Evolutionary conservation across 2,329 filamentous ascomycete species (phyloP), one percentile per base, ranked within the genome.

Genomic region (Fusarium compactum): DNA sequence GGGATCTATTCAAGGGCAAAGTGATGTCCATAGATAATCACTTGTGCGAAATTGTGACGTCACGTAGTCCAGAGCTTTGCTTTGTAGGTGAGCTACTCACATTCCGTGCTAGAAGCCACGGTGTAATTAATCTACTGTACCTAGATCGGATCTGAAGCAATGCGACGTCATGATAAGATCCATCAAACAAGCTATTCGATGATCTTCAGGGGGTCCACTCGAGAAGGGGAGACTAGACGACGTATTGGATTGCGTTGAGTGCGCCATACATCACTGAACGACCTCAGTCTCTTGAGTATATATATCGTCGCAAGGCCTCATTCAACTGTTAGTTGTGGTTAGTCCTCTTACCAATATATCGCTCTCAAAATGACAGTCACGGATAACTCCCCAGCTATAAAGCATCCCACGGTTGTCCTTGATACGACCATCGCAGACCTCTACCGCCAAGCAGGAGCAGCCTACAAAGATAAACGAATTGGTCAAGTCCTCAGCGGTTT

Each of bases 381-480:
- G 9, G 32, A 38, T 18, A 38, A 11, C 5, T 38, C 9, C 5
- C 0, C 16, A 38, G 38, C 47, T 45, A 46, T 46, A 20, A 41
- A 53, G 44, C 70, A 79, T n/a, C 79, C 79, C 8, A 76, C 64
- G 2, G 71, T 81, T 45, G 76, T 58, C 14, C 74, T 81, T 10
- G 78, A 80, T 62, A 78, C 74, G 2, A 81, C 80, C 16, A 71
- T 81, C 30, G 68, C 76, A 12, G 77, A 81, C 18, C 77, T 81
- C 25, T 81, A 80, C 61, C 65, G 64, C 16, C 72, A 68, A 15
- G 76, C 74, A 2, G 70, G 69, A n/a, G 63, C 74, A 8, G 46
- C 52, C 8, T 69, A 61, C 5, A 67, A 73, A 20, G 15, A 70
- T 46, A 74, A 73, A 41, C 71, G 71, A 16, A 73, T 81, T 44